Evolutionary conservation across 192 early-diverging fungal genomes (phyloP).

Genomic region (Coemansia sp.): DNA sequence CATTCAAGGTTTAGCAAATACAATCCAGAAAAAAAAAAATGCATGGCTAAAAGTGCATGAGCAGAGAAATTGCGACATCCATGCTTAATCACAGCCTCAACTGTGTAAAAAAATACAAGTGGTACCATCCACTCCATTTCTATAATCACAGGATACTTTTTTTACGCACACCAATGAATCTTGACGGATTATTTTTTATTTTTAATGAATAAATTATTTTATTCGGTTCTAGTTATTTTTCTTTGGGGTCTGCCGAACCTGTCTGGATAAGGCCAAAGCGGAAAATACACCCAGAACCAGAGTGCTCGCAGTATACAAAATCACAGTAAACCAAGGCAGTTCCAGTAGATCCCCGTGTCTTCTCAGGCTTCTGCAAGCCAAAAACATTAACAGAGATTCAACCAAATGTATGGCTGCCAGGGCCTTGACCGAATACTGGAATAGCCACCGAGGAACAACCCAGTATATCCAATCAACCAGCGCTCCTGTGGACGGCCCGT

Average conservation of each 20-base stretch:
- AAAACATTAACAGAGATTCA: neutral
- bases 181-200: too few species aligned
- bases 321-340: neutral
- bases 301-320: slow-evolving; percentile 1
- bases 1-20: too few species aligned
- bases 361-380: slow-evolving; percentile 1
- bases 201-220: too few species aligned
- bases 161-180: too few species aligned
- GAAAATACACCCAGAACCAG: slow-evolving; percentile 6
- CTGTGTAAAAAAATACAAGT: too few species aligned
- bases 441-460: slow-evolving; percentile 1
- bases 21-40: too few species aligned
- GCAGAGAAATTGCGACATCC: too few species aligned
- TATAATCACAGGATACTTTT: too few species aligned
- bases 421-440: neutral
- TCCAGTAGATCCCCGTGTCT: neutral
- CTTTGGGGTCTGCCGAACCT: neutral
- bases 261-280: neutral
- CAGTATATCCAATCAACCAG: slow-evolving; percentile 5
- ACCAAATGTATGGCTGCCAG: slow-evolving; percentile 1
- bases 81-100: too few species aligned
- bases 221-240: too few species aligned
- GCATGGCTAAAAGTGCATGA: too few species aligned
- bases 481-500: neutral
- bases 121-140: too few species aligned